Evolutionary conservation across 371 early-diverging fungal species (phyloP).

Genomic region (Gilbertella persicaria): DNA sequence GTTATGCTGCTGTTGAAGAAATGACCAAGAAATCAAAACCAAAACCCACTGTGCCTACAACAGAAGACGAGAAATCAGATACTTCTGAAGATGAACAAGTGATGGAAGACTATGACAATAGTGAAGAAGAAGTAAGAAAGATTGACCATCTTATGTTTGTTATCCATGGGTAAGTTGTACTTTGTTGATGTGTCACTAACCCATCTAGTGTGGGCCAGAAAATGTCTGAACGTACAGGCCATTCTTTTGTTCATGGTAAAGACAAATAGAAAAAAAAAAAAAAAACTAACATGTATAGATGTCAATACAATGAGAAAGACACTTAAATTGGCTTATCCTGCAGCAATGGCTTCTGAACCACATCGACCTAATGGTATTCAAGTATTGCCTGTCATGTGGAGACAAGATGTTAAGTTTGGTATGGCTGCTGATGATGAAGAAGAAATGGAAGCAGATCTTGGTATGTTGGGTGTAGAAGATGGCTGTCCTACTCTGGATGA

Average conservation of each 20-base stretch:
- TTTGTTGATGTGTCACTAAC: neutral
- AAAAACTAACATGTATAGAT: constrained; percentile 38
- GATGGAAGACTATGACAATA: constrained; percentile 43
- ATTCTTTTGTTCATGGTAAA: constrained; percentile 75
- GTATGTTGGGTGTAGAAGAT: constrained; percentile 57
- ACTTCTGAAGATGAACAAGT: constrained; percentile 9
- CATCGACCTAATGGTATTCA: constrained; percentile 63
- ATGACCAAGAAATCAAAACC: constrained; percentile 17
- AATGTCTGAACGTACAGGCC: constrained; percentile 69
- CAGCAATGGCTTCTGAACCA: constrained; percentile 25
- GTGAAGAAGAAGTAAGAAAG: constrained; percentile 59
- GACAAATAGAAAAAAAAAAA: neutral
- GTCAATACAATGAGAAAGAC: constrained; percentile 72
- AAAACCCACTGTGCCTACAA: constrained; percentile 16
- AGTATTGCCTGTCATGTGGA: constrained; percentile 83
- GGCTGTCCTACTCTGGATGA: constrained; percentile 72
- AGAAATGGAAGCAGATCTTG: constrained; percentile 51
- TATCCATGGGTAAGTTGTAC: constrained; percentile 66
- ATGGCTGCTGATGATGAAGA: constrained; percentile 55
- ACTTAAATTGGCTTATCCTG: constrained; percentile 55
- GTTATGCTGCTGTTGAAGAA: constrained; percentile 72
- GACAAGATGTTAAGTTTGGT: constrained; percentile 76
- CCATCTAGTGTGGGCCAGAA: constrained; percentile 73
- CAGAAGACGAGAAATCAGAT: constrained; percentile 31
- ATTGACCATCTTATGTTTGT: constrained; percentile 81